Evolutionary conservation across 441 rosid species (phyloP).

Genomic region (Populus tomentosa): DNA sequence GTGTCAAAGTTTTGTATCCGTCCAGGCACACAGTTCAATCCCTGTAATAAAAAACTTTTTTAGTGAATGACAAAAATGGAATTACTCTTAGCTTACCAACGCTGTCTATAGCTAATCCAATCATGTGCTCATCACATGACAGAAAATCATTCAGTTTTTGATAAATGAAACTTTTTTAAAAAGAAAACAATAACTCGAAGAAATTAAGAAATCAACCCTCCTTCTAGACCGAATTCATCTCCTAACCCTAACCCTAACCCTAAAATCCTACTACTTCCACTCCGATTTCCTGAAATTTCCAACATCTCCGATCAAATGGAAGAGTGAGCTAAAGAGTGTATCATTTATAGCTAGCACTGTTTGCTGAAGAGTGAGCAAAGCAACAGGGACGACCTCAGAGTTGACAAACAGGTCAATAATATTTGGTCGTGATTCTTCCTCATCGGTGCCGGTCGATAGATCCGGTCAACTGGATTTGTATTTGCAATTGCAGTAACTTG

Average conservation of each 20-base stretch:
- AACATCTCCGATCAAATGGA: neutral
- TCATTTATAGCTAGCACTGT: neutral
- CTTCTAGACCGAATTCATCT: neutral
- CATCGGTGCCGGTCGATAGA: neutral
- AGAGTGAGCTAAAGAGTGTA: neutral
- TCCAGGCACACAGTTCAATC: no score
- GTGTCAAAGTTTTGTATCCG: no score
- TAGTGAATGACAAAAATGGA: no score
- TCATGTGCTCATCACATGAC: neutral
- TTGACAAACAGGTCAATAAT: neutral
- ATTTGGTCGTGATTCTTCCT: neutral
- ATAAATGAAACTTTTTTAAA: neutral
- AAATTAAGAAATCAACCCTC: neutral
- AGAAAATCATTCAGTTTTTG: neutral
- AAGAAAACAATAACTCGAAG: neutral
- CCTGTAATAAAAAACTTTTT: no score
- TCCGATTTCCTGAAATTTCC: neutral
- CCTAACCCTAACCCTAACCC: neutral
- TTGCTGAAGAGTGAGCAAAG: neutral
- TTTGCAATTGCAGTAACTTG: neutral
- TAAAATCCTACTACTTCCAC: neutral
- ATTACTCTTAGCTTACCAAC: no score
- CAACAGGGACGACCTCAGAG: neutral
- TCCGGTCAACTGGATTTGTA: neutral
- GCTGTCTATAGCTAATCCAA: neutral